Evolutionary conservation across 108 stramenopile species (phyloP).

Genomic region (Pseudonitzschia multiseries): DNA sequence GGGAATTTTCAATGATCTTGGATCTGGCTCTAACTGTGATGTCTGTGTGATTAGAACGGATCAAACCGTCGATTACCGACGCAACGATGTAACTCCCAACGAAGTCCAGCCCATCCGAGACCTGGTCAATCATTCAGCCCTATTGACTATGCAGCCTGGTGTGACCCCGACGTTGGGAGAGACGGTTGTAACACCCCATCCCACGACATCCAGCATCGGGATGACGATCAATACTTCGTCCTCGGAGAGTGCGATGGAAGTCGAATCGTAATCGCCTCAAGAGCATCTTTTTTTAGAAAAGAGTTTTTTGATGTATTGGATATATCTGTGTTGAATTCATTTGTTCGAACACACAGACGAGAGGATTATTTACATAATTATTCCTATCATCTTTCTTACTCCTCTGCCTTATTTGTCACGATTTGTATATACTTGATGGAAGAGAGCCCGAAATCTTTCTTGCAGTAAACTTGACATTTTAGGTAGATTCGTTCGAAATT

Average conservation of each 20-base stretch:
- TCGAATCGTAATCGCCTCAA: background rate
- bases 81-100: slow-evolving; percentile 81
- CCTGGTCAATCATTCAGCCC: slow-evolving; percentile 54
- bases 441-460: too few relatives aligned
- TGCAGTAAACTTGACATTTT: too few relatives aligned
- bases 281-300: too few relatives aligned
- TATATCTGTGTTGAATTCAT: too few relatives aligned
- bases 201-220: slow-evolving; percentile 43
- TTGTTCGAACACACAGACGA: too few relatives aligned
- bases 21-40: slow-evolving; percentile 93
- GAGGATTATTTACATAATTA: too few relatives aligned
- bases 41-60: slow-evolving; percentile 91
- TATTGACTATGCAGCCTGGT: slow-evolving; percentile 66
- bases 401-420: too few relatives aligned
- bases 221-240: slow-evolving; percentile 37
- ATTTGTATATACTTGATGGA: too few relatives aligned
- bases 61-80: slow-evolving; percentile 59
- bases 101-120: slow-evolving; percentile 64
- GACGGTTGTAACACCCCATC: slow-evolving; percentile 51
- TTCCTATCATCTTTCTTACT: too few relatives aligned
- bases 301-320: too few relatives aligned
- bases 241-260: slow-evolving; percentile 47
- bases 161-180: slow-evolving; percentile 74
- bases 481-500: too few relatives aligned
- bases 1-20: slow-evolving; percentile 98